A percentile compares a stretch with the other conserved stretches of the same genome.
These are phyloP conservation scores for Strobilomyces confusus DNA, from an alignment of 768 basidiomycete species.

Conservation along the genomic window DNA sequence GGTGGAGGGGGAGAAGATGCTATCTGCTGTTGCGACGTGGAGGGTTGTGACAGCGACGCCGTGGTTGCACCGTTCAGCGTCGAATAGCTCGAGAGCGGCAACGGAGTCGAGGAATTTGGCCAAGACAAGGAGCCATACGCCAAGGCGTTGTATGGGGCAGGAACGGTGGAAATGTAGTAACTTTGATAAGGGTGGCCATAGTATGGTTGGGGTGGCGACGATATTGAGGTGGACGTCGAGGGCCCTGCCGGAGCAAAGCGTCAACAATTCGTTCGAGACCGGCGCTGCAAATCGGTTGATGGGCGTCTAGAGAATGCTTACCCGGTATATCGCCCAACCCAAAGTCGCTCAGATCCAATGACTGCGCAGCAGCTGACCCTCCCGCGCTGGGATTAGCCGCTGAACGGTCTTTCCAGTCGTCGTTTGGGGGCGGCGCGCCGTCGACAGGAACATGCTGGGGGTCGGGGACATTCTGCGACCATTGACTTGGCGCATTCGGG, in stretches of 20 bases:
- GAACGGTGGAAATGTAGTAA: conserved; percentile 39
- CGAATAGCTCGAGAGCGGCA: conserved; percentile 75
- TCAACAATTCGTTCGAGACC: conserved; percentile 8
- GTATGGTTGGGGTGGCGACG: conserved; percentile 39
- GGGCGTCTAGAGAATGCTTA: conserved; percentile 37
- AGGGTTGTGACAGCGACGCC: conserved; percentile 31
- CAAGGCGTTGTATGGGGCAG: conserved; percentile 49
- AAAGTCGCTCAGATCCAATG: conserved; percentile 43
- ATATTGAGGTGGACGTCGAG: conserved; percentile 38
- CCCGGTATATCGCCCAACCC: conserved; percentile 40
- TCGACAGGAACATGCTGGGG: conserved; percentile 32
- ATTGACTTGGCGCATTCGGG: conserved; percentile 41
- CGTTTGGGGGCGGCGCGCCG: conserved; percentile 28
- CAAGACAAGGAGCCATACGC: conserved; percentile 51
- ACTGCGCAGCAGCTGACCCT: conserved; percentile 31
- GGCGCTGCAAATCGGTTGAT: conserved; percentile 5
- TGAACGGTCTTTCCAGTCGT: conserved; percentile 39
- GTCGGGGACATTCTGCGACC: conserved; percentile 37
- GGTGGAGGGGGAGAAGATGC: conserved; percentile 23
- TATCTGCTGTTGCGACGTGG: conserved; percentile 31
- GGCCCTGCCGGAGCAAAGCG: conserved; percentile 24
- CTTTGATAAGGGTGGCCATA: conserved; percentile 39
- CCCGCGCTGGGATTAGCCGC: conserved; percentile 21
- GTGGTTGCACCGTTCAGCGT: conserved; percentile 73
- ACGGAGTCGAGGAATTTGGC: conserved; percentile 35